Percentiles rank a stretch among this genome's conserved stretches.
Evolutionary conservation across 768 basidiomycete genomes (phyloP).

Genomic region (Dacryopinax spathularia): DNA sequence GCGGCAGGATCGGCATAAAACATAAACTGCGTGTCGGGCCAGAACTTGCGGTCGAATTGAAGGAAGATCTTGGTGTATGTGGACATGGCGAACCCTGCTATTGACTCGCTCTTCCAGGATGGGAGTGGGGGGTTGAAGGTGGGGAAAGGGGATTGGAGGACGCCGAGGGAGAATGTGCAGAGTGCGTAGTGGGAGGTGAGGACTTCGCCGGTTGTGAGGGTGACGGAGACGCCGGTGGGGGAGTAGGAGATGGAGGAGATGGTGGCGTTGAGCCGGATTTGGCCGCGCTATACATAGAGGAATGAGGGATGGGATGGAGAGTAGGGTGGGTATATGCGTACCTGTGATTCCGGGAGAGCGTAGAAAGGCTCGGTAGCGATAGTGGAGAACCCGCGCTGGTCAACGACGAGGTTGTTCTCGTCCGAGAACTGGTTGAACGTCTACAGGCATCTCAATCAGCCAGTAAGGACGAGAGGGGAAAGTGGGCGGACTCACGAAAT

Average conservation of each 20-base stretch:
- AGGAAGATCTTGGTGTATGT: slow-evolving; percentile 58
- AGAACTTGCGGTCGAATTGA: slow-evolving; percentile 48
- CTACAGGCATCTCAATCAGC: too few species aligned
- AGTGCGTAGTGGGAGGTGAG: slow-evolving; percentile 44
- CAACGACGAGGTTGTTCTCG: slow-evolving; percentile 10
- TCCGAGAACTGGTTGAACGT: slow-evolving; percentile 4
- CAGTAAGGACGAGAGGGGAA: background rate
- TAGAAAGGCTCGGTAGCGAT: background rate
- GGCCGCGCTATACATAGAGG: background rate
- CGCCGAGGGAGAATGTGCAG: slow-evolving; percentile 56
- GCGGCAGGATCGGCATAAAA: slow-evolving; percentile 38
- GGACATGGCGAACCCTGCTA: slow-evolving; percentile 46
- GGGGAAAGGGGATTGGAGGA: slow-evolving; percentile 51
- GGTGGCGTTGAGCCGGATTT: slow-evolving; percentile 31
- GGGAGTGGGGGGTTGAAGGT: slow-evolving; percentile 43
- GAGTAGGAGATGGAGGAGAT: slow-evolving; percentile 37
- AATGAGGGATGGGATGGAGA: background rate
- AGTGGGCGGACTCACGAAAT: background rate
- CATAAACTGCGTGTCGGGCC: slow-evolving; percentile 37
- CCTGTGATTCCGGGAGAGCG: background rate
- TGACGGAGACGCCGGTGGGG: slow-evolving; percentile 33
- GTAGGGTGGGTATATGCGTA: background rate
- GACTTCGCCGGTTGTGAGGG: slow-evolving; percentile 30
- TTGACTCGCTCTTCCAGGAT: slow-evolving; percentile 47
- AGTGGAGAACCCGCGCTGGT: slow-evolving; percentile 10